Evolutionary conservation across 139 green algal species (phyloP).

Genomic region (Raphidocelis subcapitata): DNA sequence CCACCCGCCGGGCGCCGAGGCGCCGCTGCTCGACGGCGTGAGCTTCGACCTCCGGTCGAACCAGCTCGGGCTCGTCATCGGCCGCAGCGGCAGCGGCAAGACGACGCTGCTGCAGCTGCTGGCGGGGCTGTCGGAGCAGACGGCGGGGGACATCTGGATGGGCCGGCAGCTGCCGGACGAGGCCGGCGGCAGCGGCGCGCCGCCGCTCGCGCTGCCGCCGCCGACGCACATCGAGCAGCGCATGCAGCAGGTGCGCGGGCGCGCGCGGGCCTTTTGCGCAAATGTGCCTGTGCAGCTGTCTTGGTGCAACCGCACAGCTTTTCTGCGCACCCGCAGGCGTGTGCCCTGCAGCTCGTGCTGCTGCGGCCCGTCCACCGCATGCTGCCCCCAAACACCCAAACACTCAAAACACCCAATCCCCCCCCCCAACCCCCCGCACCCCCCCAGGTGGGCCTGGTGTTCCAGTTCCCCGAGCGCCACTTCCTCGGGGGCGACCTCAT

Average conservation of each 20-base stretch:
- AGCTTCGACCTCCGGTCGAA: conserved; percentile 65
- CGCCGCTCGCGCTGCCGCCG: not conserved
- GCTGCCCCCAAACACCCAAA: not conserved
- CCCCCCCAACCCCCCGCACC: no score
- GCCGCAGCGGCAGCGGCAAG: conserved; percentile 83
- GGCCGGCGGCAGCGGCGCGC: conserved; percentile 18
- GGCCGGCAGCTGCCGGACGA: not conserved
- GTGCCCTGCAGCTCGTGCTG: not conserved
- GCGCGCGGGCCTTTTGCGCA: not conserved
- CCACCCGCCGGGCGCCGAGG: conserved; percentile 55
- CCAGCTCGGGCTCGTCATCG: conserved; percentile 80
- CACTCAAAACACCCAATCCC: no score
- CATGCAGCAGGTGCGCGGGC: conserved; percentile 39
- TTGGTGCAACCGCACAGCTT: not conserved
- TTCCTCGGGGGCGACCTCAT: conserved; percentile 75
- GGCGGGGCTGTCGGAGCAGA: conserved; percentile 63
- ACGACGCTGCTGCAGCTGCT: conserved; percentile 85
- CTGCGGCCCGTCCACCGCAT: not conserved
- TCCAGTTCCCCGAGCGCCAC: conserved; percentile 96
- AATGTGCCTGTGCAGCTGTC: not conserved
- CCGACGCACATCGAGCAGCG: conserved; percentile 38
- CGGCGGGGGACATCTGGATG: conserved; percentile 43
- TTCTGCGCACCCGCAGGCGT: not conserved
- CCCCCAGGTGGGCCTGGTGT: conserved; percentile 88
- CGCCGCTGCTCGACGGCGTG: conserved; percentile 66